Base-by-base conservation (phyloP, 2,329 filamentous ascomycete species). In the Tolypocladium album region DNA sequence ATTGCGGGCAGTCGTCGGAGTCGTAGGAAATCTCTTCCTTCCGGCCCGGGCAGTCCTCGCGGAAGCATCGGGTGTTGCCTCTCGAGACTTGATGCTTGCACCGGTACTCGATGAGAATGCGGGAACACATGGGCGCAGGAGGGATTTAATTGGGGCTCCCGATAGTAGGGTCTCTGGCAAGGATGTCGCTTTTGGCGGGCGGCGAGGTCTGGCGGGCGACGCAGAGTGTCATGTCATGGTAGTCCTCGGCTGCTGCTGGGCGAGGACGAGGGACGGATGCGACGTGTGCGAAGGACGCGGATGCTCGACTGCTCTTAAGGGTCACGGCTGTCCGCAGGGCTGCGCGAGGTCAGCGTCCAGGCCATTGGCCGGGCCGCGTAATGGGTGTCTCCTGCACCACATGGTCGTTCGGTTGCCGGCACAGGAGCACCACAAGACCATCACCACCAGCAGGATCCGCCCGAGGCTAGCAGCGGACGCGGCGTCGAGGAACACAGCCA, bases 71-170 rank as follows among this genome's bases (percentile, higher is more conserved):
- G 13, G 73, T 74, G 57, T 69, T 71, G 56, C 73, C 74, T 36
- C 73, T 66, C 45, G 67, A 63, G 52, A 73, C 68, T 50, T 66
- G 68, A 64, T 75, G 74, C 58, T 71, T 70, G 67, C 74, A 75
- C 59, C 66, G 66, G 60, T 75, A 72, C 59, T 75, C 68, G 62
- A 73, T 65, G 39, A 73, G 34, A 50, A 65, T 69, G 50, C 65
- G 68, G 55, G 67, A 68, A 60, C 73, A 75, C 73, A 75, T 75
- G 55, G 36, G 22, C 59, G 52, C 31, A 13, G 22, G 7, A 13
- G 31, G 20, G 11, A 13, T 38, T 55, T 9, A 55, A 20, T 38
- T 22, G 50, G 2, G 13, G 50, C 13, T 13, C n/a, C 31, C 20
- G 50, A 55, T 22, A 2, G 4, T 34, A 34, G 50, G 31, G 13